Evolutionary conservation across 2,329 filamentous ascomycete genomes (phyloP).

Genomic region (Zelopaecilomyces penicillatus): DNA sequence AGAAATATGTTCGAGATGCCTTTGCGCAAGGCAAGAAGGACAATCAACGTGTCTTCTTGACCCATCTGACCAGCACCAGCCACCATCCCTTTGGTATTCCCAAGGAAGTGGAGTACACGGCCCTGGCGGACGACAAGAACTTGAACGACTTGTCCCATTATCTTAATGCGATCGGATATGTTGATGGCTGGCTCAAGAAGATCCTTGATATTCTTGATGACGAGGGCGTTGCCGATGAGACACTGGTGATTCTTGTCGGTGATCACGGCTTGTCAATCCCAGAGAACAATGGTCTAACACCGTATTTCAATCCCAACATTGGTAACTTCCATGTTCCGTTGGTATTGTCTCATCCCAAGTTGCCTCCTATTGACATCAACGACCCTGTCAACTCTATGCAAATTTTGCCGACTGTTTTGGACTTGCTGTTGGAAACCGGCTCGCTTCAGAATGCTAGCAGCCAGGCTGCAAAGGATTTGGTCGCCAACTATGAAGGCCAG

Average conservation of each 20-base stretch:
- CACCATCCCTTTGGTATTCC: slow-evolving; percentile 25
- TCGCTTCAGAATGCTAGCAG: slow-evolving; percentile 14
- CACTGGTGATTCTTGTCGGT: slow-evolving; percentile 22
- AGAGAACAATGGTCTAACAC: slow-evolving; percentile 21
- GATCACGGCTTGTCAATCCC: slow-evolving; percentile 25
- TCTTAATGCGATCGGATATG: slow-evolving; percentile 22
- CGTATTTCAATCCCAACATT: slow-evolving; percentile 24
- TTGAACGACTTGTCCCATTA: slow-evolving; percentile 23
- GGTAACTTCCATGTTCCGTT: slow-evolving; percentile 26
- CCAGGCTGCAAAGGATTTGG: slow-evolving; percentile 13
- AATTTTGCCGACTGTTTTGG: slow-evolving; percentile 25
- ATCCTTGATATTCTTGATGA: slow-evolving; percentile 22
- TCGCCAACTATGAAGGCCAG: slow-evolving; percentile 18
- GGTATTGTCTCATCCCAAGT: slow-evolving; percentile 22
- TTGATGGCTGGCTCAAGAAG: slow-evolving; percentile 22
- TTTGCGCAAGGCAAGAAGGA: slow-evolving; percentile 20
- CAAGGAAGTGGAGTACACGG: slow-evolving; percentile 15
- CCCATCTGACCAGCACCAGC: slow-evolving; percentile 25
- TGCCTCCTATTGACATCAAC: slow-evolving; percentile 23
- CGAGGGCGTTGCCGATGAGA: slow-evolving; percentile 23
- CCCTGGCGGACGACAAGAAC: slow-evolving; percentile 13
- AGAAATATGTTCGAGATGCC: slow-evolving; percentile 24
- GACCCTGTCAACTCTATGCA: slow-evolving; percentile 24
- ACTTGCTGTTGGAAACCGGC: slow-evolving; percentile 23
- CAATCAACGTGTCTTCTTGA: slow-evolving; percentile 23